Conservation (phyloP, 2,329 filamentous ascomycete species). For the Onygenales sp. region DNA sequence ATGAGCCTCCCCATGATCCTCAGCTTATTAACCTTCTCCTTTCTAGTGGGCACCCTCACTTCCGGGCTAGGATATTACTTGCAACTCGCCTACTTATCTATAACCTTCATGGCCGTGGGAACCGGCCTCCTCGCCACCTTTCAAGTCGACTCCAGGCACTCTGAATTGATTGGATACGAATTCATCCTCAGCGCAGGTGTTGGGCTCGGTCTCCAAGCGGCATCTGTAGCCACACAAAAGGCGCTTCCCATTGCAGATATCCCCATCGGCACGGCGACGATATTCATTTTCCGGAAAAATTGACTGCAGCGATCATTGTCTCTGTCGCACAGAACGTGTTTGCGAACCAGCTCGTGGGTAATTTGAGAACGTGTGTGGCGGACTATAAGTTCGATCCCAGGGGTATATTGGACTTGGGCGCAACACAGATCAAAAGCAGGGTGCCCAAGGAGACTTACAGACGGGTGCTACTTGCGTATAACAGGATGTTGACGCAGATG, state of each 20-base stretch:
- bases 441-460: slow-evolving; percentile 13
- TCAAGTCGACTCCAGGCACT: slow-evolving; percentile 14
- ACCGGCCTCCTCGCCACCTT: slow-evolving; percentile 26
- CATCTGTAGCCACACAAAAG: slow-evolving; percentile 14
- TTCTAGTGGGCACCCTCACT: slow-evolving; percentile 32
- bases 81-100: slow-evolving; percentile 27
- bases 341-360: slow-evolving; percentile 11
- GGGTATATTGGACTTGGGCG: slow-evolving; percentile 16
- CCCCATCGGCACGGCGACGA: slow-evolving; percentile 16
- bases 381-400: slow-evolving; percentile 9
- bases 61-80: slow-evolving; percentile 37
- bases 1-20: slow-evolving; percentile 30
- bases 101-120: slow-evolving; percentile 19
- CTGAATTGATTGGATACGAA: slow-evolving; percentile 18
- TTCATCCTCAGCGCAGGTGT: slow-evolving; percentile 33
- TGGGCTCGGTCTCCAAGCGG: slow-evolving; percentile 14
- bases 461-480: slow-evolving; percentile 18
- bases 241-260: slow-evolving; percentile 19
- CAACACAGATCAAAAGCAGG: slow-evolving; percentile 14
- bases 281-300: slow-evolving; percentile 28
- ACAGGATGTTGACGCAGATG: slow-evolving; percentile 15
- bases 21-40: slow-evolving; percentile 26
- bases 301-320: slow-evolving; percentile 35
- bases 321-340: slow-evolving; percentile 32
- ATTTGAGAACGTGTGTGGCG: slow-evolving; percentile 14